Evolutionary conservation across 768 basidiomycete species (phyloP).

Genomic region (Leucosporidium yakuticum): DNA sequence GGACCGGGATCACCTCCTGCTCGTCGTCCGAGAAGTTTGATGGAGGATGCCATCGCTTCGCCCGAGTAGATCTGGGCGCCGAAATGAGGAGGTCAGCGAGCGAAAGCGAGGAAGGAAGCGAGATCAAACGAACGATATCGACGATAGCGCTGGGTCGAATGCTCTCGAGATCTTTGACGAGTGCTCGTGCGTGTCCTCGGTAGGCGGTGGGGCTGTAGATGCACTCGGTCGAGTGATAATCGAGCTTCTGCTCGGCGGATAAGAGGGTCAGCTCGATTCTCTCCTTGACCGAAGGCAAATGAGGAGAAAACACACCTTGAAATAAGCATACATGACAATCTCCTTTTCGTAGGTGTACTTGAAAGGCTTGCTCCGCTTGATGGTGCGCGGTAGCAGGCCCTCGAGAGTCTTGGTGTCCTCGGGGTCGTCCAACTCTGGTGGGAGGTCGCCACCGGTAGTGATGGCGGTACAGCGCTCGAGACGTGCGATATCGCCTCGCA

Average conservation of each 20-base stretch:
- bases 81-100: slow-evolving; percentile 36
- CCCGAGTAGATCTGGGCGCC: slow-evolving; percentile 38
- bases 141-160: slow-evolving; percentile 91
- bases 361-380: slow-evolving; percentile 97
- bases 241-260: slow-evolving; percentile 60
- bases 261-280: neutral
- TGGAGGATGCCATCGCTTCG: slow-evolving; percentile 35
- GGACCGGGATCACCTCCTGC: slow-evolving; percentile 28
- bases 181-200: slow-evolving; percentile 86
- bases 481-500: slow-evolving; percentile 94
- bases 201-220: slow-evolving; percentile 99
- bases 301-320: slow-evolving; percentile 48
- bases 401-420: neutral
- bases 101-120: neutral
- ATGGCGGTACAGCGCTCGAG: slow-evolving; percentile 89
- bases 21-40: slow-evolving; percentile 26
- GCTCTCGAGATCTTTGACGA: slow-evolving; percentile 91
- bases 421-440: slow-evolving; percentile 5
- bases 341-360: slow-evolving; percentile 99
- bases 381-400: slow-evolving; percentile 50
- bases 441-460: slow-evolving; percentile 77
- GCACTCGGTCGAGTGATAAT: slow-evolving; percentile 98
- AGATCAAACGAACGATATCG: slow-evolving; percentile 79
- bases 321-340: slow-evolving; percentile 99
- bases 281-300: neutral